Evolutionary conservation across 306 rosid genomes (phyloP), one percentile per base, ranked within the genome.

Genomic region (Carpinus fangiana): DNA sequence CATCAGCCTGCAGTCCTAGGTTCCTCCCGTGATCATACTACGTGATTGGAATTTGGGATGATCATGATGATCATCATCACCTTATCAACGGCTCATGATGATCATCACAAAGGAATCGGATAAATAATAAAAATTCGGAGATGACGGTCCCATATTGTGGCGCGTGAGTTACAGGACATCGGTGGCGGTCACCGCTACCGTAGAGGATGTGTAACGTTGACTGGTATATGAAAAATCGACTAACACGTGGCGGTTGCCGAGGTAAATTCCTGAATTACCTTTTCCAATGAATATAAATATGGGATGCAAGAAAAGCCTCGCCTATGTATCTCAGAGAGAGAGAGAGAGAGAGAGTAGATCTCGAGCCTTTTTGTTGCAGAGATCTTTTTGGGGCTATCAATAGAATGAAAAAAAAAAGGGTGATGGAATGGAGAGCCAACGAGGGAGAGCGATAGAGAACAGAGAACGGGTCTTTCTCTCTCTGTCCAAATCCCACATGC

Each of bases 251-350:
- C 82, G 56, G 89, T 84, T 73, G 47, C 23, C 31, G 9, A 52
- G 70, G 79, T 81, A 59, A 71, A 50, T 77, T 18, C 65, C 38
- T 26, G 26, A 43, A n/a, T 79, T 7, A 74, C 81, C 41, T 55
- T 83, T 76, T 67, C 70, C 68, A 23, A 82, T 17, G 68, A 74
- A 77, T 70, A 92, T 84, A 80, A 76, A 86, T 88, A 89, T 76
- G 77, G 17, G 48, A 57, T 62, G 7, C 52, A 72, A 65, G 61
- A 26, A 2, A 70, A 46, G 31, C 79, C 79, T 59, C 50, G 59
- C 52, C 79, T 83, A 69, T 52, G 87, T 83, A 64, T 79, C 59
- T 79, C 82, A 64, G 72, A 70, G 74, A 26, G 57, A 70, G 68
- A 76, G 48, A 66, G 69, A 80, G 78, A 64, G 81, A 38, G 5